Percentiles rank a stretch among this genome's conserved stretches.
phyloP scores from a whole-genome alignment of 2,329 filamentous ascomycete genomes.

The Hypoxylon sp. region DNA sequence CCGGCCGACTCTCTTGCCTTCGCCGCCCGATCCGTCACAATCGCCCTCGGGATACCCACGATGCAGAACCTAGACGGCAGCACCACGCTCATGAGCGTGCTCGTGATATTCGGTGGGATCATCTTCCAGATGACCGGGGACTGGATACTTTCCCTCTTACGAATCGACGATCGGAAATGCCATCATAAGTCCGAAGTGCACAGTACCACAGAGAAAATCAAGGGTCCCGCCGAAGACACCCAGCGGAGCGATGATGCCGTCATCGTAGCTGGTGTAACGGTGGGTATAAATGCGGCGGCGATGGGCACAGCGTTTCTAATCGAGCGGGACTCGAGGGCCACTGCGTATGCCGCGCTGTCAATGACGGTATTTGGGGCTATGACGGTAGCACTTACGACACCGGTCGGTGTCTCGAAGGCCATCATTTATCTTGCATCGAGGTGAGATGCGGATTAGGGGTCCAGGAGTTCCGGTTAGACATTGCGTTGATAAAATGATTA shows the following conservation, averaged over 20 bases:
- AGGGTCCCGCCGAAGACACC: neutral
- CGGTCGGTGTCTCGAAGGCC: conserved; percentile 59
- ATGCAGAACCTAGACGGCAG: conserved; percentile 48
- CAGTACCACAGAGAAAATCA: conserved; percentile 18
- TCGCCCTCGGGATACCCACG: conserved; percentile 50
- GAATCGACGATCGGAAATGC: conserved; percentile 42
- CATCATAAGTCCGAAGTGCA: conserved; percentile 1
- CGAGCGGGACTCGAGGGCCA: conserved; percentile 64
- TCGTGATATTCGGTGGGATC: conserved; percentile 51
- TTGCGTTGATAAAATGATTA: conserved; percentile 22
- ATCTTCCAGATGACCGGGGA: conserved; percentile 52
- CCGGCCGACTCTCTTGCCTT: conserved; percentile 49
- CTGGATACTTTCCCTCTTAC: conserved; percentile 46
- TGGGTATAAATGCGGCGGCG: conserved; percentile 70
- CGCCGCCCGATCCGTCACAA: conserved; percentile 50
- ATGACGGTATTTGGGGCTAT: conserved; percentile 70
- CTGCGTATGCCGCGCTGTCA: conserved; percentile 67
- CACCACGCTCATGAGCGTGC: conserved; percentile 49
- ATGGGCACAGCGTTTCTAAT: conserved; percentile 71
- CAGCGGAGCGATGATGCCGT: conserved; percentile 47
- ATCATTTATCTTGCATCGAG: conserved; percentile 53
- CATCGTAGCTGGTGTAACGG: conserved; percentile 64
- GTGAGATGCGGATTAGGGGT: conserved; percentile 26
- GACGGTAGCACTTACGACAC: conserved; percentile 66
- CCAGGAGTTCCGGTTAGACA: neutral